Evolutionary conservation across 768 basidiomycete species (phyloP).

Genomic region (Hydnomerulius pinastri): DNA sequence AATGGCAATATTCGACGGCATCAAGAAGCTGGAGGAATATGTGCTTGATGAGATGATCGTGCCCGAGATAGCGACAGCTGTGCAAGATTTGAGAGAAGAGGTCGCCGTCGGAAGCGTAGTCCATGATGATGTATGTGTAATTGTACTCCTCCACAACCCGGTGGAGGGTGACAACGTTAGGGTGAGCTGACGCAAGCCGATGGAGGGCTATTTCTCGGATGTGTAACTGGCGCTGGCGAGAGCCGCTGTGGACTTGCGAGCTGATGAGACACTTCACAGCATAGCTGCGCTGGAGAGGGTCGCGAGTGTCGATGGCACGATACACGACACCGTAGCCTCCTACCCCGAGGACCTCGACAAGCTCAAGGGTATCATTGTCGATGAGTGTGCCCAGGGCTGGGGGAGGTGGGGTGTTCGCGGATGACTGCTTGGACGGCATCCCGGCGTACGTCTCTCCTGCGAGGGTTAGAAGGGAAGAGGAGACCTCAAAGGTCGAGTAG

Average conservation of each 20-base stretch:
- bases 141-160: constrained; percentile 82
- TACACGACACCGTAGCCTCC: constrained; percentile 98
- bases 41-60: constrained; percentile 80
- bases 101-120: constrained; percentile 89
- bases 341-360: constrained; percentile 84
- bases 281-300: constrained; percentile 56
- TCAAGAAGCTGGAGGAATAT: constrained; percentile 94
- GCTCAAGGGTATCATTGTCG: constrained; percentile 79
- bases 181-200: constrained; percentile 71
- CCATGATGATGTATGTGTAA: constrained; percentile 90
- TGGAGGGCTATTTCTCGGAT: constrained; percentile 87
- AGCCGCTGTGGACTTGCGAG: constrained; percentile 40
- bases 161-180: constrained; percentile 85
- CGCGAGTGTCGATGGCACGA: constrained; percentile 68
- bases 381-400: constrained; percentile 73
- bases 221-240: constrained; percentile 74
- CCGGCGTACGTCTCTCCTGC: constrained; percentile 18
- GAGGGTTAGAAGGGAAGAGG: constrained; percentile 11
- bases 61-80: constrained; percentile 74
- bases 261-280: constrained; percentile 91
- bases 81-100: constrained; percentile 89
- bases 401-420: constrained; percentile 46
- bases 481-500: constrained; percentile 27
- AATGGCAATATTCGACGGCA: constrained; percentile 91
- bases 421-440: constrained; percentile 35